Base-by-base conservation (phyloP, 805 yeast genomes). In the Cephaloascus fragrans region DNA sequence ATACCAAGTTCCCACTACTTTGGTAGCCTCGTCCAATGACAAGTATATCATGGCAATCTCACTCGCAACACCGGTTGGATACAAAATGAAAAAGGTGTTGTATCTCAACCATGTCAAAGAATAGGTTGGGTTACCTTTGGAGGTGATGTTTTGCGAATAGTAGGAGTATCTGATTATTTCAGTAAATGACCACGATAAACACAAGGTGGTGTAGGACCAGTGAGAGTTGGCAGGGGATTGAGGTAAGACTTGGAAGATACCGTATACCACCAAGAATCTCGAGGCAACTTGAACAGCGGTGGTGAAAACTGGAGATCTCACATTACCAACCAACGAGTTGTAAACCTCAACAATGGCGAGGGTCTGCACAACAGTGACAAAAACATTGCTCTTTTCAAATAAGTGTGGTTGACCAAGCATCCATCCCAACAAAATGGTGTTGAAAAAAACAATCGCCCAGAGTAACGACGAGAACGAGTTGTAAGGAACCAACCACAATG, bases 21-120 rank as follows among this genome's bases (percentile, higher is more conserved):
- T 46, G 38, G 63, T 70, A n/a, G 96, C 95, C 36, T 73, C 75
- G n/a, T 69, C 72, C 38, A 90, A 66, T 0, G 96, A 79, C 40
- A 77, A 59, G 60, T 75, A 81, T 42, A 86, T 70, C 61, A 87
- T 75, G 28, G 68, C 52, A 43, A 83, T 67, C 57, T 93, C 98
- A 44, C 90, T 77, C 2, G 83, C 74, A n/a, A 89, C 96, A 3
- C 98, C 98, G 17, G 83, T 59, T 16, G 98, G 98, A 53, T 93
- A 93, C 46, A 93, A 66, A 2, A 86, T 75, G 47, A 75, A 73
- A 60, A 93, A 93, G 19, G 86, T 63, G 45, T 84, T 83, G 69
- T 93, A 93, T 52, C 98, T 75, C 46, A 87, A 62, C 71, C 81
- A 73, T 16, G 79, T 73, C 47, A 90, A 67, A 53, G 64, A 55